phyloP scores from a whole-genome alignment of 2,329 filamentous ascomycete species.

The Botrytis cinerea region DNA sequence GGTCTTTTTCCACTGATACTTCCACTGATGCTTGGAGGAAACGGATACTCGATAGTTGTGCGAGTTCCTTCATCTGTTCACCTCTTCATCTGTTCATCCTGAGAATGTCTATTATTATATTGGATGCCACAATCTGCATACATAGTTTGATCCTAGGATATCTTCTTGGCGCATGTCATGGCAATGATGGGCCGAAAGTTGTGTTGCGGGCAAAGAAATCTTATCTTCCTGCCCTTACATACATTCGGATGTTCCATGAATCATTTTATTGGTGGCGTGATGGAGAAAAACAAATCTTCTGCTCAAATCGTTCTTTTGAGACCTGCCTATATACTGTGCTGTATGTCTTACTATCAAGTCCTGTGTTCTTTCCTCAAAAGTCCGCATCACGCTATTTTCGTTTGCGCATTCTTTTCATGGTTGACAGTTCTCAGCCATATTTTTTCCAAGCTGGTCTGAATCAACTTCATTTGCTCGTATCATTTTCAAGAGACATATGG shows the following conservation, averaged over 20 bases:
- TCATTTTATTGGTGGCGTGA: constrained; percentile 10
- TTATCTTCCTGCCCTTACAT: constrained; percentile 8
- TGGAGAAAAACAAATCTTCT: neutral
- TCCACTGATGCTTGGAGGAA: neutral
- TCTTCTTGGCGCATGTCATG: neutral
- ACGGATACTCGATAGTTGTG: neutral
- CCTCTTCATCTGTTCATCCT: neutral
- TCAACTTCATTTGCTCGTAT: neutral
- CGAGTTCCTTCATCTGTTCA: neutral
- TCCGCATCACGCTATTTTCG: neutral
- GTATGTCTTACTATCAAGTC: constrained; percentile 5
- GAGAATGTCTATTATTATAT: neutral
- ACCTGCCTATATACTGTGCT: neutral
- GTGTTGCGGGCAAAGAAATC: neutral
- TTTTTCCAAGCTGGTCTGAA: neutral
- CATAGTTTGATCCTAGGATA: neutral
- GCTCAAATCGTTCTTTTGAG: neutral
- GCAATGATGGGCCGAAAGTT: no score
- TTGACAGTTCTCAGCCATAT: neutral
- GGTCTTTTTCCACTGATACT: neutral
- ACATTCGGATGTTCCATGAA: neutral
- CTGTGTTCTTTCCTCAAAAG: neutral
- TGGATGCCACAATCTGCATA: neutral
- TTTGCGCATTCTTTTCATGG: neutral
- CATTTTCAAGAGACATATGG: neutral